A percentile compares a stretch with the other conserved stretches of the same genome.
phyloP scores from a whole-genome alignment of 208 protist genomes.

The Trichomonas gallinae region DNA sequence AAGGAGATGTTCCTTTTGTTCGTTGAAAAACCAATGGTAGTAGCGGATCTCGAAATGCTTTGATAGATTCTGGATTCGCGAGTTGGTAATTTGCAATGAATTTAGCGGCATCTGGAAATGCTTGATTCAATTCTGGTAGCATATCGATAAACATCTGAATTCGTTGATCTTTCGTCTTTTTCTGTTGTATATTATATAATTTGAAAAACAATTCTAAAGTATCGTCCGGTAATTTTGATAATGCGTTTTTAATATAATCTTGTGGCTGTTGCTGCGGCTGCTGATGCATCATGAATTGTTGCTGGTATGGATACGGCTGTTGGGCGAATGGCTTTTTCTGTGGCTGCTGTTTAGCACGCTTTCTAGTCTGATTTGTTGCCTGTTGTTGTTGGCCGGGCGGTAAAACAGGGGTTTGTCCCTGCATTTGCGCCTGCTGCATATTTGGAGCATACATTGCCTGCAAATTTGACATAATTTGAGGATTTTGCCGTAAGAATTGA shows the following conservation, averaged over 20 bases:
- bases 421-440: not conserved
- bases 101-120: not conserved
- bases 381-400: not conserved
- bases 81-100: not conserved
- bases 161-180: not conserved
- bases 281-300: not conserved
- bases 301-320: not conserved
- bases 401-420: not conserved
- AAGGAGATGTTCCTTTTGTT: not conserved
- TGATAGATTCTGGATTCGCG: not conserved
- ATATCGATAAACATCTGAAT: not conserved
- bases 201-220: not conserved
- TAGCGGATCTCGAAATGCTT: not conserved
- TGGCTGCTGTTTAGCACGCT: not conserved
- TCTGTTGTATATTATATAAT: not conserved
- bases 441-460: not conserved
- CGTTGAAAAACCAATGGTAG: not conserved
- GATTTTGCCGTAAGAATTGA: not conserved
- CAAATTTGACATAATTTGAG: not conserved
- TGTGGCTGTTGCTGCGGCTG: not conserved
- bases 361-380: not conserved
- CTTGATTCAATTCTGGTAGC: not conserved
- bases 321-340: not conserved
- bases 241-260: not conserved
- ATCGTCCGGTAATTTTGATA: not conserved